These are phyloP conservation scores for Psilocybe mexicana DNA, from an alignment of 1,284 basidiomycete species.

Conservation along the genomic window DNA sequence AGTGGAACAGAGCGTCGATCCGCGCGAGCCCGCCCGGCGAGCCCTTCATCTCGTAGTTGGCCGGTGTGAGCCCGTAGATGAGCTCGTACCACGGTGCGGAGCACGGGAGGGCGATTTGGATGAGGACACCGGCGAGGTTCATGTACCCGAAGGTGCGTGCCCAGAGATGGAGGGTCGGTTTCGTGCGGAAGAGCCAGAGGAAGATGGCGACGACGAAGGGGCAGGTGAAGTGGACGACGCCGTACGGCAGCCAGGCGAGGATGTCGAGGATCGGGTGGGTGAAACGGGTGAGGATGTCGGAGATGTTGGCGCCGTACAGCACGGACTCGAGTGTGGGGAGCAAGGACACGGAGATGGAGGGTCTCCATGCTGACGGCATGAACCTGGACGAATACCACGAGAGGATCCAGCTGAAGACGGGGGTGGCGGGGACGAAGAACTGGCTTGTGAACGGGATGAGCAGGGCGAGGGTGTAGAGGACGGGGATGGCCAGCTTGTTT, in stretches of 20 bases:
- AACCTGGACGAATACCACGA: conserved; percentile 87
- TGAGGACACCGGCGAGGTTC: conserved; percentile 88
- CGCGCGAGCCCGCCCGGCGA: conserved; percentile 92
- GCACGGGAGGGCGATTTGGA: conserved; percentile 91
- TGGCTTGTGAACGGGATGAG: conserved; percentile 89
- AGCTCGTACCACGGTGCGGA: conserved; percentile 98
- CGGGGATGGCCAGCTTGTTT: conserved; percentile 81
- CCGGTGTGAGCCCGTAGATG: conserved; percentile 94
- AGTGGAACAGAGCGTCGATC: conserved; percentile 88
- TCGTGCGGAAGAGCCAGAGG: conserved; percentile 56
- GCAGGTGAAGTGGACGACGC: conserved; percentile 85
- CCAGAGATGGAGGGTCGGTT: conserved; percentile 84
- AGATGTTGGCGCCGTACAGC: conserved; percentile 95
- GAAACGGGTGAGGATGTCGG: conserved; percentile 91
- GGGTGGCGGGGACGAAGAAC: conserved; percentile 89
- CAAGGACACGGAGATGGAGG: conserved; percentile 87
- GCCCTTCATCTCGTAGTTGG: conserved; percentile 89
- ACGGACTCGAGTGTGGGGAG: conserved; percentile 94
- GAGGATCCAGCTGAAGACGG: conserved; percentile 84
- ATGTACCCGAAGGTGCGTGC: conserved; percentile 91
- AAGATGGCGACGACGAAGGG: conserved; percentile 82
- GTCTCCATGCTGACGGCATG: conserved; percentile 76
- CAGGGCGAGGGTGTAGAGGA: conserved; percentile 68
- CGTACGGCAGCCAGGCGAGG: conserved; percentile 95
- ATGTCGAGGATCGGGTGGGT: conserved; percentile 93